Evolutionary conservation across 2,329 filamentous ascomycete genomes (phyloP), one percentile per base, ranked within the genome.

Genomic region (Hymenoscyphus fructigenus): DNA sequence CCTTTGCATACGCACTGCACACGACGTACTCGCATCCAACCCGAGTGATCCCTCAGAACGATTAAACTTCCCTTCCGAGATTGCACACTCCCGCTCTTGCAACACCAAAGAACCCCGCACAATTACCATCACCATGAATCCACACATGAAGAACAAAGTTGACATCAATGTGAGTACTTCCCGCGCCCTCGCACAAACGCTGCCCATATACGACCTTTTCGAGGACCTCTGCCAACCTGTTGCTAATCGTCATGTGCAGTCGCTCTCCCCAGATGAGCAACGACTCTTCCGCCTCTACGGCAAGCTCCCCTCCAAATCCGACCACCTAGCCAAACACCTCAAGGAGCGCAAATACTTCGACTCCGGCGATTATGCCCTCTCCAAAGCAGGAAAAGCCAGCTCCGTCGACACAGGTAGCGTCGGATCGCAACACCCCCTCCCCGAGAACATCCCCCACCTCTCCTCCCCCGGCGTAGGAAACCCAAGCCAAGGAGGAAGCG

Each of bases 331-430:
- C 84, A 98, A 98, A 84, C 96, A 98, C 78, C 87, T 98, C 77
- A 97, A 97, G 86, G 95, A 98, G 79, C 93, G 95, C 83, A 99
- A 96, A 83, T 97, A 97, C 83, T 97, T 97, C 80, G 93, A 97
- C 83, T 95, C 91, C 66, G 93, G 93, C 76, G 93, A 97, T 82
- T 97, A 97, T 75, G 93, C 93, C 76, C 91, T 97, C 81, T 94
- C 91, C 79, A 97, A 97, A 83, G 95, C 95, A 66, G 95, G 95
- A 80, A 98, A 98, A 82, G 93, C 92, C 78, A 91, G 93, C 75
- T 91, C 95, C 76, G 91, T 95, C 75, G 94, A 96, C 76, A 92
- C 96, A 66, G 96, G 94, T 76, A 90, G 90, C 75, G 92, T 99
- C 75, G 95, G 95, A 75, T 93, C 92, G 75, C 90, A 97, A 81